Evolutionary conservation across 2,329 filamentous ascomycete species (phyloP), one percentile per base, ranked within the genome.

Genomic region (Coniochaeta sp.): DNA sequence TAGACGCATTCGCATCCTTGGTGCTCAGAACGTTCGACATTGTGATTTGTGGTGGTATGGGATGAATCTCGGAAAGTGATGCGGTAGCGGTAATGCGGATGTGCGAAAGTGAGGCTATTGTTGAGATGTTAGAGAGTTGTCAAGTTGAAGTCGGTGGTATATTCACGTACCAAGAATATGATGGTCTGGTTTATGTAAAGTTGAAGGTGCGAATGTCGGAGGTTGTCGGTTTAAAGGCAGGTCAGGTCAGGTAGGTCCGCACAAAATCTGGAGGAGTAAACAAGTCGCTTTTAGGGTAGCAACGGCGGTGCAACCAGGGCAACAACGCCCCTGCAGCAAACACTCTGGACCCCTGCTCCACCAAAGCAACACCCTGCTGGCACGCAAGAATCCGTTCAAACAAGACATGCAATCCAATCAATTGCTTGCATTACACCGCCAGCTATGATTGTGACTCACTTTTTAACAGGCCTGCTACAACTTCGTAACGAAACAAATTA

Each of bases 21-120:
- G 79, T 72, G 60, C 74, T 72, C 68, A 89, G 83, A 60, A 85
- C 71, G 69, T 76, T 81, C 67, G 69, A 78, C 81, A 85, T 86
- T 59, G 57, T 66, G 47, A 20, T 9, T 40, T n/a, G 20, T 14
- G 18, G 18, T 42, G n/a, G 26, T 26, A n/a, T n/a, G n/a, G n/a
- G n/a, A n/a, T n/a, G n/a, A n/a, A n/a, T n/a, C n/a, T n/a, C n/a
- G n/a, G n/a, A n/a, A n/a, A n/a, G n/a, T n/a, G n/a, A n/a, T n/a
- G n/a, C n/a, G n/a, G n/a, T n/a, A n/a, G n/a, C n/a, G n/a, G n/a
- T n/a, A n/a, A n/a, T n/a, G n/a, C n/a, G n/a, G n/a, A n/a, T n/a
- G n/a, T n/a, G n/a, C n/a, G n/a, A n/a, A n/a, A n/a, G n/a, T n/a
- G n/a, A n/a, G n/a, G n/a, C n/a, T n/a, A n/a, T n/a, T n/a, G n/a